Evolutionary conservation across 208 protist genomes (phyloP), one percentile per base, ranked within the genome.

Genomic region (Porcisia hertigi): DNA sequence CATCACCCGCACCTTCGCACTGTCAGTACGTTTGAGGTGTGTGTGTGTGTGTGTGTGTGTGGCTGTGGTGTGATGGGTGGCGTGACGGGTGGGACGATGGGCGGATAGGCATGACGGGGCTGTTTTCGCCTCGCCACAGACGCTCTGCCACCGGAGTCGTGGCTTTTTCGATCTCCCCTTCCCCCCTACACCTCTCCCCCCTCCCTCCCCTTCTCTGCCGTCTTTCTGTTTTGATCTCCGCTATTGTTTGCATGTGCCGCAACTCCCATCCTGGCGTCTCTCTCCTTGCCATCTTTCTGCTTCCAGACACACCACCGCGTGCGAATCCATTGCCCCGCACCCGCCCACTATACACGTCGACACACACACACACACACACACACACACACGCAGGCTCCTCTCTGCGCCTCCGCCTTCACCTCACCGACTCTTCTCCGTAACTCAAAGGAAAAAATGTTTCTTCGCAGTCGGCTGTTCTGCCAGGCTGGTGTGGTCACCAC

Each of bases 401-500:
- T 65, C 20, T 49, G 45, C 9, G 9, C 8, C 62, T 16, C 62
- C 62, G 11, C 59, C 59, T 14, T 3, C 59, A 43, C 25, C 59
- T n/a, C 59, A 23, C 0, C 41, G 8, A 25, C 3, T 11, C 41
- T 6, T 30, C 18, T 67, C 41, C 1, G 34, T 23, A 52, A 43
- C 16, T 1, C 2, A 16, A 5, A 0, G 20, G 25, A 47, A 34
- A 73, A 20, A 2, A 81, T 81, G 76, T 43, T 81, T 18, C n/a
- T 75, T 23, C 64, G 76, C 25, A 54, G 69, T 30, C 43, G 66
- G 7, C 20, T 71, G 34, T 30, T 49, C 36, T 25, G 60, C 7
- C 23, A 39, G 67, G 34, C 36, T 57, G 58, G 66, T 23, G 64
- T 60, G 53, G 79, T 66, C 16, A 63, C 88, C 1, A 84, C 73